These are phyloP conservation scores for Hamamelis virginiana DNA, from an alignment of 164 flowering plant genomes.

Conservation along the genomic window DNA sequence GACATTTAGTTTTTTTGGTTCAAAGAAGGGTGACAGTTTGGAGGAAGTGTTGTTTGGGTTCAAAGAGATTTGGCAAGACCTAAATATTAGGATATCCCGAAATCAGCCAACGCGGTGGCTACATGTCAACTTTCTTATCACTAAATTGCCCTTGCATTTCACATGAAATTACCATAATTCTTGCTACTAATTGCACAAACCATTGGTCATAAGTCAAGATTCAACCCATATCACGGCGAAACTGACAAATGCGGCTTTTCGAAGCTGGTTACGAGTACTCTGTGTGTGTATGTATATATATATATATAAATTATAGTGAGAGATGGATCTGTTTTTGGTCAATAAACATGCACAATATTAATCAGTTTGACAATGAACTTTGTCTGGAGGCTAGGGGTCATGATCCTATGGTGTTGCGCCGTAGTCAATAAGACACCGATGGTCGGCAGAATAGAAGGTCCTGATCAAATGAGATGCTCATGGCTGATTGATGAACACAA, in stretches of 20 bases:
- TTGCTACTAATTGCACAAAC: no score
- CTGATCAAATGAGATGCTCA: neutral
- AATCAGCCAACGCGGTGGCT: neutral
- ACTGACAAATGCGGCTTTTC: constrained; percentile 11
- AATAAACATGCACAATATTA: no score
- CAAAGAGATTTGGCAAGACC: no score
- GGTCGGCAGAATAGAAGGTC: neutral
- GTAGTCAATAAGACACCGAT: neutral
- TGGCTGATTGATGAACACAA: no score
- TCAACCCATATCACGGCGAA: neutral
- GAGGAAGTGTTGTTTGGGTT: no score
- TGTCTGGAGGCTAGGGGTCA: constrained; percentile 5
- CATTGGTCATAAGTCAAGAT: no score
- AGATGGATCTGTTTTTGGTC: neutral
- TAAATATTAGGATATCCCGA: neutral
- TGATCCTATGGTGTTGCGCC: neutral
- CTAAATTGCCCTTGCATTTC: no score
- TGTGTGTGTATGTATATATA: no score
- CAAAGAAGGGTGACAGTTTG: no score
- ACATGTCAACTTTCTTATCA: neutral
- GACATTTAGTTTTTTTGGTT: no score
- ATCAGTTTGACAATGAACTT: neutral
- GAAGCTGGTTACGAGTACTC: constrained; percentile 12
- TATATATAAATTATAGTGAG: neutral
- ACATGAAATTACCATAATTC: neutral